Percentiles rank a stretch among this genome's conserved stretches.
Evolutionary conservation across 176 grass and related monocot genomes (phyloP).

Genomic region (Triticum monococcum): DNA sequence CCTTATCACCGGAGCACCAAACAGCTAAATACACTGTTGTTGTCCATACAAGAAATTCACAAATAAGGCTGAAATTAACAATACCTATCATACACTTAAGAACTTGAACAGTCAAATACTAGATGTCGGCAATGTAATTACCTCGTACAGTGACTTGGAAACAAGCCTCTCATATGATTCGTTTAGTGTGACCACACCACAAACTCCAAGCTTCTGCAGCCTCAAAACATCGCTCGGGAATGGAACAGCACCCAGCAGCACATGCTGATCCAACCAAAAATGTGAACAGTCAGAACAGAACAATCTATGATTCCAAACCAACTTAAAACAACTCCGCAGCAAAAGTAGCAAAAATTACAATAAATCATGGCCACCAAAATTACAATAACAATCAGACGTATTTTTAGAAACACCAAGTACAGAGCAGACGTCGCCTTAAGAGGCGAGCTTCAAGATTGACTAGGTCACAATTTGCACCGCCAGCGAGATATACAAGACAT

Average conservation of each 20-base stretch:
- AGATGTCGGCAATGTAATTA: slow-evolving; percentile 32
- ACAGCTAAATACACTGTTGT: background rate
- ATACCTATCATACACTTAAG: background rate
- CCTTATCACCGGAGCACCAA: background rate
- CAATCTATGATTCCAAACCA: background rate
- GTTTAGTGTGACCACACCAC: slow-evolving; percentile 84
- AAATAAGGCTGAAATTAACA: background rate
- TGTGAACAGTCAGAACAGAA: slow-evolving; percentile 6
- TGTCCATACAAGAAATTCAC: background rate
- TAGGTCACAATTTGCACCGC: no score
- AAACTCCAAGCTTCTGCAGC: slow-evolving; percentile 83
- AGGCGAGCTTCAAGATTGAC: background rate
- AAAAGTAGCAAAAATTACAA: background rate
- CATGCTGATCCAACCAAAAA: slow-evolving; percentile 53
- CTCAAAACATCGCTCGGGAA: slow-evolving; percentile 78
- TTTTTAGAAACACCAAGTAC: background rate
- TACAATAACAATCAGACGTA: background rate
- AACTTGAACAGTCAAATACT: background rate
- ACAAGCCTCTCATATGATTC: slow-evolving; percentile 96
- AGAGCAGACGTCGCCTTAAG: background rate
- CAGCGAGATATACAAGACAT: background rate
- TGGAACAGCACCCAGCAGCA: slow-evolving; percentile 86
- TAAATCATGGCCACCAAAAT: background rate
- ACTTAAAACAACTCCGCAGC: background rate
- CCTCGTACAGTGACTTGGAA: slow-evolving; percentile 70